Evolutionary conservation across 2,329 filamentous ascomycete genomes (phyloP).

Genomic region (Colletotrichum higginsianum): DNA sequence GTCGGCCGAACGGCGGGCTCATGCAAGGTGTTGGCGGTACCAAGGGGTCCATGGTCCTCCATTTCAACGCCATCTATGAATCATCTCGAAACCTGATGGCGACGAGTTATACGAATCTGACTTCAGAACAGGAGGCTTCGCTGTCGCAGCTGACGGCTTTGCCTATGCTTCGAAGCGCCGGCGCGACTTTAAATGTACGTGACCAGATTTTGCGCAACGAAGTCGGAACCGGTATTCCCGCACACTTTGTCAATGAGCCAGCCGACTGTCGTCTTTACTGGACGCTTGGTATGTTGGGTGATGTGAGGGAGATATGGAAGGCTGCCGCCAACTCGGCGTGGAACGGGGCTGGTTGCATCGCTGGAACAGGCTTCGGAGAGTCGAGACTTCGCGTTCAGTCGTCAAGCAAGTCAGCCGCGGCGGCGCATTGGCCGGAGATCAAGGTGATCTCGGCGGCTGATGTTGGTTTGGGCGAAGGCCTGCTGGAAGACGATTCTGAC

Average conservation of each 20-base stretch:
- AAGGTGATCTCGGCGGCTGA: constrained; percentile 1
- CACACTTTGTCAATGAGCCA: constrained; percentile 64
- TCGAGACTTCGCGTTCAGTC: neutral
- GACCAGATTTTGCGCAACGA: constrained; percentile 56
- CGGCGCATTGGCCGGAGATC: neutral
- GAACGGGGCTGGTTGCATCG: constrained; percentile 56
- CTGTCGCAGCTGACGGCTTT: constrained; percentile 50
- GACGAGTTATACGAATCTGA: constrained; percentile 43
- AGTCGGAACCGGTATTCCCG: constrained; percentile 57
- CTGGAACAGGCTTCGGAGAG: constrained; percentile 1
- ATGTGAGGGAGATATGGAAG: constrained; percentile 64
- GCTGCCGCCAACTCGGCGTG: constrained; percentile 57
- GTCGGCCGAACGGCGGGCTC: constrained; percentile 51
- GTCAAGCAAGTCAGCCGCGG: neutral
- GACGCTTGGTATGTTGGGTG: constrained; percentile 62
- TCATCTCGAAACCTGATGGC: neutral
- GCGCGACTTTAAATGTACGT: constrained; percentile 55
- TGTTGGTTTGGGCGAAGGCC: neutral
- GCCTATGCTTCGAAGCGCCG: constrained; percentile 51
- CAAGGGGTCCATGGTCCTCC: constrained; percentile 62
- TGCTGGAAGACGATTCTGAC: neutral
- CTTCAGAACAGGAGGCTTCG: constrained; percentile 47
- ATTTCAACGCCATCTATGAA: constrained; percentile 48
- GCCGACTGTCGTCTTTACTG: constrained; percentile 68
- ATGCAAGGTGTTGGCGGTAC: constrained; percentile 59